Conservation (phyloP, 2,329 filamentous ascomycete species). For the Neonectria sp. region DNA sequence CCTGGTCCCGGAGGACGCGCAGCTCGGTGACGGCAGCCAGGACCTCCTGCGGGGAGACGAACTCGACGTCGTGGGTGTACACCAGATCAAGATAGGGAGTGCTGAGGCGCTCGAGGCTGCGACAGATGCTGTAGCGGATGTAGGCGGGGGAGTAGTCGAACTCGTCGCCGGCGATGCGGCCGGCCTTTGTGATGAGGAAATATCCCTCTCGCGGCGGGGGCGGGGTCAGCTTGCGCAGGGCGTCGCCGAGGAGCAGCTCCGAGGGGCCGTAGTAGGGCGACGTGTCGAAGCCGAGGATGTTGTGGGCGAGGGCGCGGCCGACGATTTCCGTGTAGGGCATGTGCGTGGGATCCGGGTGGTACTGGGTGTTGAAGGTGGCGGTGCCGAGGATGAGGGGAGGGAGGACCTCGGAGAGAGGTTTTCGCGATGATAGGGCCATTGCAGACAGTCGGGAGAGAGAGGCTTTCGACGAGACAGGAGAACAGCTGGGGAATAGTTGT, state of each 20-base stretch:
- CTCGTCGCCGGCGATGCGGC: slow-evolving; percentile 73
- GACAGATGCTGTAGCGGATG: slow-evolving; percentile 75
- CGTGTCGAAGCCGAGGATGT: slow-evolving; percentile 86
- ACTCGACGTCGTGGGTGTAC: slow-evolving; percentile 87
- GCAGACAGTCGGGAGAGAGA: neutral
- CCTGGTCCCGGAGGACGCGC: slow-evolving; percentile 81
- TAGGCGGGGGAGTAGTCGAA: slow-evolving; percentile 80
- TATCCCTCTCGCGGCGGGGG: slow-evolving; percentile 66
- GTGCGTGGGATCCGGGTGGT: slow-evolving; percentile 77
- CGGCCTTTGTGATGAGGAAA: slow-evolving; percentile 83
- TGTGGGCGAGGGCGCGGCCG: slow-evolving; percentile 77
- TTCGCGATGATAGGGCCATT: slow-evolving; percentile 37
- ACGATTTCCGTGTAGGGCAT: slow-evolving; percentile 82
- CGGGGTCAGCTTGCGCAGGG: slow-evolving; percentile 65
- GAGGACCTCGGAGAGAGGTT: slow-evolving; percentile 76
- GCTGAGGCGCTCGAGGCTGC: slow-evolving; percentile 75
- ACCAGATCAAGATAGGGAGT: slow-evolving; percentile 83
- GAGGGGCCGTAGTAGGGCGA: slow-evolving; percentile 93
- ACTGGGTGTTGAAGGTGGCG: slow-evolving; percentile 90
- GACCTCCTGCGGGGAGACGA: slow-evolving; percentile 77
- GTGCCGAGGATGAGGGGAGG: slow-evolving; percentile 89
- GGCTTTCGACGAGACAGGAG: neutral
- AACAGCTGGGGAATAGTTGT: neutral
- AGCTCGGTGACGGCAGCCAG: slow-evolving; percentile 79
- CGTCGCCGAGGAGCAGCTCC: slow-evolving; percentile 81